These are phyloP conservation scores for Ailanthus altissimus DNA, from an alignment of 345 rosid genomes.

Conservation along the genomic window DNA sequence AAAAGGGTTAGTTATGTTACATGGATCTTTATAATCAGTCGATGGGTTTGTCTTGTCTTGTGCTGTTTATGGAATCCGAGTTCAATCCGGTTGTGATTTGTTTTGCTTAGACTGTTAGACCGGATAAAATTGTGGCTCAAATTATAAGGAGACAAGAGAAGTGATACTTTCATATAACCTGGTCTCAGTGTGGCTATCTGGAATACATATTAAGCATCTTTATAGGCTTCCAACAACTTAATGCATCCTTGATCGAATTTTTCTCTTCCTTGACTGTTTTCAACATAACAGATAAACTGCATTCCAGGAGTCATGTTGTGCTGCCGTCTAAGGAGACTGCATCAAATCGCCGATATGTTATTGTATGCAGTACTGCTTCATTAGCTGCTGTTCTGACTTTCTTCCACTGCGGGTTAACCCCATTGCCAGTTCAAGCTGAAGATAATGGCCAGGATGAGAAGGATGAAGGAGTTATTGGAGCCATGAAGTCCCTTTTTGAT, in stretches of 20 bases:
- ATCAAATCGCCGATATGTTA: conserved; percentile 38
- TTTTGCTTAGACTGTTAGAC: too few relatives aligned
- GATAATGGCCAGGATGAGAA: conserved; percentile 42
- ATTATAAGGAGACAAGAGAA: too few relatives aligned
- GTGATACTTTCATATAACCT: too few relatives aligned
- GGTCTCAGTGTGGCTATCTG: too few relatives aligned
- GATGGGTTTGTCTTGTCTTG: not conserved
- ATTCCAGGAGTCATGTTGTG: conserved; percentile 24
- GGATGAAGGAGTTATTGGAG: conserved; percentile 58
- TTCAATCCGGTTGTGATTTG: not conserved
- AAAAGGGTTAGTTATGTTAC: too few relatives aligned
- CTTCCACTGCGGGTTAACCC: conserved; percentile 26
- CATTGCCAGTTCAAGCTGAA: conserved; percentile 43
- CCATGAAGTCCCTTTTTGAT: conserved; percentile 71
- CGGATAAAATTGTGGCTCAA: too few relatives aligned
- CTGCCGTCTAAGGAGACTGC: conserved; percentile 23
- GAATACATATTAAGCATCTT: too few relatives aligned
- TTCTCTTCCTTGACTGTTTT: not conserved
- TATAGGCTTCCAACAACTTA: not conserved
- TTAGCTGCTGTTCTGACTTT: conserved; percentile 36
- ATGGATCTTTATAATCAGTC: too few relatives aligned
- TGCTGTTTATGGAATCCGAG: not conserved
- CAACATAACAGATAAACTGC: conserved; percentile 36
- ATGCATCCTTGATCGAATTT: not conserved
- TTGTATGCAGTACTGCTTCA: conserved; percentile 32